Percentiles rank a stretch among this genome's conserved stretches.
Evolutionary conservation across 169 alveolate species (phyloP).

Genomic region (Theileria parva): DNA sequence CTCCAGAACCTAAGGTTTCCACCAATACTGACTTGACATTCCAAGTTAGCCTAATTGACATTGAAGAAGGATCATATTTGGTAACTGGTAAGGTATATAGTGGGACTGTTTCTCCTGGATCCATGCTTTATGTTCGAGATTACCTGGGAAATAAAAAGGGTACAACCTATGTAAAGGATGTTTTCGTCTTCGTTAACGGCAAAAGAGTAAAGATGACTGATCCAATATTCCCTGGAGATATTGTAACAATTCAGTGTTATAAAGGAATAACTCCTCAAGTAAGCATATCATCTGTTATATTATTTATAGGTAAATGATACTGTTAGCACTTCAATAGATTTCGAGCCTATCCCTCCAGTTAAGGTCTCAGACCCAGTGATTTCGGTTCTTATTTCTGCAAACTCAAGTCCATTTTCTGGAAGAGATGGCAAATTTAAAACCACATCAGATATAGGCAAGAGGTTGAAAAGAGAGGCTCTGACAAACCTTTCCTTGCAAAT

Average conservation of each 20-base stretch:
- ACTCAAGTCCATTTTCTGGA: conserved; percentile 91
- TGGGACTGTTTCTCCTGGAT: conserved; percentile 75
- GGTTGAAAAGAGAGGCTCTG: conserved; percentile 87
- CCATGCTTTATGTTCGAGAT: conserved; percentile 69
- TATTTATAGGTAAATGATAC: conserved; percentile 72
- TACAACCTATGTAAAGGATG: conserved; percentile 67
- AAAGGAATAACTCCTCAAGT: conserved; percentile 73
- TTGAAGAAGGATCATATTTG: conserved; percentile 75
- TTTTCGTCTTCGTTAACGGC: conserved; percentile 70
- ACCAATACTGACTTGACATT: conserved; percentile 62
- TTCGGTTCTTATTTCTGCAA: conserved; percentile 82
- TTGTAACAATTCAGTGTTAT: conserved; percentile 70
- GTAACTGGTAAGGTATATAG: conserved; percentile 80
- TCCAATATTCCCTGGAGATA: conserved; percentile 75
- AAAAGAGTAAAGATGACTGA: conserved; percentile 64
- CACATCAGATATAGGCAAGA: conserved; percentile 82
- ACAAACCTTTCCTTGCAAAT: conserved; percentile 89
- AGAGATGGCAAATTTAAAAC: conserved; percentile 86
- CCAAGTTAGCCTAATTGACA: conserved; percentile 75
- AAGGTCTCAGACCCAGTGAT: conserved; percentile 92
- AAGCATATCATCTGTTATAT: too few species aligned
- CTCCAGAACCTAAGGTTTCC: conserved; percentile 54
- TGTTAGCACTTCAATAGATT: conserved; percentile 52
- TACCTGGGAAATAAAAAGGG: conserved; percentile 65
- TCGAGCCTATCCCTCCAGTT: conserved; percentile 75